Conservation (phyloP, 2,329 filamentous ascomycete genomes). For the Xylariaceae sp. region DNA sequence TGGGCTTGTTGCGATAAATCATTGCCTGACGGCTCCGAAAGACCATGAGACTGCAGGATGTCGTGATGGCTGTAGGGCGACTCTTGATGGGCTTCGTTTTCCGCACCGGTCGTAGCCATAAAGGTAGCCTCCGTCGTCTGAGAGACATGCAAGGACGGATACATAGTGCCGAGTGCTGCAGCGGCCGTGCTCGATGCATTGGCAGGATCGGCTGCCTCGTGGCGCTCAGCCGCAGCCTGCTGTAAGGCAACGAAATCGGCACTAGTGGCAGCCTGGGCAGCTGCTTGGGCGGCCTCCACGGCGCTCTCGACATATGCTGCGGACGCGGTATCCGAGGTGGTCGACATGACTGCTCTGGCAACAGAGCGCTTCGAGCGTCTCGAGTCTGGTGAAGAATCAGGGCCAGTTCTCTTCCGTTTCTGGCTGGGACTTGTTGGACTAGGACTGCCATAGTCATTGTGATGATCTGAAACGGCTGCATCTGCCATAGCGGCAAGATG, state of each 20-base stretch:
- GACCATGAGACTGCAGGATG: slow-evolving; percentile 35
- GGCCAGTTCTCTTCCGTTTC: slow-evolving; percentile 50
- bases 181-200: slow-evolving; percentile 56
- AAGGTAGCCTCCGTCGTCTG: slow-evolving; percentile 56
- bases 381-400: slow-evolving; percentile 43
- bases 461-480: slow-evolving; percentile 42
- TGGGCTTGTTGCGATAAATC: slow-evolving; percentile 25
- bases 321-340: slow-evolving; percentile 38
- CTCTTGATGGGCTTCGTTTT: slow-evolving; percentile 35
- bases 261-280: slow-evolving; percentile 36
- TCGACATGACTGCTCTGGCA: slow-evolving; percentile 41
- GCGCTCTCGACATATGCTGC: slow-evolving; percentile 52
- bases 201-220: slow-evolving; percentile 44
- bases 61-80: slow-evolving; percentile 33
- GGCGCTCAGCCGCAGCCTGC: slow-evolving; percentile 46
- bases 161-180: slow-evolving; percentile 53
- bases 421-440: slow-evolving; percentile 41
- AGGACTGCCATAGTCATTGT: slow-evolving; percentile 42
- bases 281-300: slow-evolving; percentile 43
- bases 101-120: slow-evolving; percentile 44
- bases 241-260: slow-evolving; percentile 54
- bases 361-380: slow-evolving; percentile 47
- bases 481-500: slow-evolving; percentile 44
- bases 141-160: slow-evolving; percentile 54
- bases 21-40: slow-evolving; percentile 32